A percentile compares a stretch with the other conserved stretches of the same genome.
These are phyloP conservation scores for Stachybotrys echinatus DNA, from an alignment of 2,329 filamentous ascomycete species.

Conservation along the genomic window DNA sequence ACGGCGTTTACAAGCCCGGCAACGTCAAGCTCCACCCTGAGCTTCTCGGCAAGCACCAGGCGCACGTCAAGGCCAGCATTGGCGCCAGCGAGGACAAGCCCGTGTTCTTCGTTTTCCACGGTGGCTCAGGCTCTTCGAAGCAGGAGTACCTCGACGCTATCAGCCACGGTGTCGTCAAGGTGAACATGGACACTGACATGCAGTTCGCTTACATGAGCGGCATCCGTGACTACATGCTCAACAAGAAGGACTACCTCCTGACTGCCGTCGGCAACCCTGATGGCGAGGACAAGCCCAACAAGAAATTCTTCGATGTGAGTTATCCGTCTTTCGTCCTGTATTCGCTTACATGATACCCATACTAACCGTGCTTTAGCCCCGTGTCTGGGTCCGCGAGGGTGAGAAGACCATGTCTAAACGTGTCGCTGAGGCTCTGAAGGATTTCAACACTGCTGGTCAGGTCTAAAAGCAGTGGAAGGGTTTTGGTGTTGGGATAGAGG, in stretches of 20 bases:
- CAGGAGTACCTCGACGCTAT: constrained; percentile 88
- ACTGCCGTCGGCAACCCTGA: constrained; percentile 91
- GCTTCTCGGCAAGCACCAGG: constrained; percentile 95
- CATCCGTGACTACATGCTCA: constrained; percentile 89
- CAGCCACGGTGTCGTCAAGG: constrained; percentile 93
- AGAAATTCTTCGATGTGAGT: constrained; percentile 75
- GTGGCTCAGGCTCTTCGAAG: constrained; percentile 87
- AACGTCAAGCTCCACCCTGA: constrained; percentile 97
- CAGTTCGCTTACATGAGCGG: constrained; percentile 91
- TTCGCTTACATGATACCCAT: neutral
- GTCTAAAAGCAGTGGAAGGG: constrained; percentile 19
- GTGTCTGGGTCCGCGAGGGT: constrained; percentile 93
- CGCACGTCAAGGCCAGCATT: constrained; percentile 78
- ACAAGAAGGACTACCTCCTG: constrained; percentile 92
- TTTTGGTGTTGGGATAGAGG: neutral
- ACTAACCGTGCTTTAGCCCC: constrained; percentile 47
- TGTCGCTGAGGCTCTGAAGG: constrained; percentile 73
- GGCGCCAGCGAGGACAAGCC: constrained; percentile 74
- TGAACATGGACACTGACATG: constrained; percentile 98
- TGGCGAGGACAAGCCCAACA: constrained; percentile 96
- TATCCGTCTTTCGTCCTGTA: neutral
- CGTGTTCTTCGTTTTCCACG: constrained; percentile 99
- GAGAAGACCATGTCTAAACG: constrained; percentile 94
- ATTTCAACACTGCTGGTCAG: constrained; percentile 66
- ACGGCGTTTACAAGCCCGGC: constrained; percentile 97